These are phyloP conservation scores for Alternaria sp. DNA, from an alignment of 2,329 filamentous ascomycete species.

Conservation along the genomic window DNA sequence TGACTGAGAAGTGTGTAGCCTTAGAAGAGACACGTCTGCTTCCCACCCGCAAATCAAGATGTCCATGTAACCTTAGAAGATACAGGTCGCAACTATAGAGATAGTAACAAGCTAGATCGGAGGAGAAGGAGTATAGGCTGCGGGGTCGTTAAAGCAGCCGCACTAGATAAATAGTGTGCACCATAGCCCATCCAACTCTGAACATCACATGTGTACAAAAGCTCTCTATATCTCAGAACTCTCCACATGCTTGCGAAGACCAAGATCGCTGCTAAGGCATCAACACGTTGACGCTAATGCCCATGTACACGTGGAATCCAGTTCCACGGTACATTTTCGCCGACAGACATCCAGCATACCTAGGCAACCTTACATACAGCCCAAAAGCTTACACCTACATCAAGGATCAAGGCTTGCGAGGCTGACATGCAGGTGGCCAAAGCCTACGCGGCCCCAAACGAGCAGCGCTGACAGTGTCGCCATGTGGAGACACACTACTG, in stretches of 20 bases:
- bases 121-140: not conserved
- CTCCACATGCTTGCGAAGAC: not conserved
- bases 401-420: not conserved
- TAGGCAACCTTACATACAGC: not conserved
- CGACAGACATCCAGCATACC: not conserved
- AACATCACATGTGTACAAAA: not conserved
- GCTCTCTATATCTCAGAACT: not conserved
- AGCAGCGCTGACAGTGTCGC: constrained; percentile 7
- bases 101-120: not conserved
- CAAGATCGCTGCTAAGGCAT: not conserved
- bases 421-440: constrained; percentile 4
- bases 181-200: not conserved
- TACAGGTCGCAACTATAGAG: not conserved
- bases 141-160: not conserved
- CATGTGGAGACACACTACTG: constrained; percentile 7
- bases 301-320: not conserved
- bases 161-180: not conserved
- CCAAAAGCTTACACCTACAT: not conserved
- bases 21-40: rapidly evolving
- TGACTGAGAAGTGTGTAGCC: rapidly evolving
- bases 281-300: not conserved
- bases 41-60: not conserved
- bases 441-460: constrained; percentile 1
- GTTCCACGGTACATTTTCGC: not conserved
- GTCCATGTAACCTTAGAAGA: not conserved